Base-by-base conservation (phyloP, 108 stramenopile genomes). In the Skeletonema tropicum region DNA sequence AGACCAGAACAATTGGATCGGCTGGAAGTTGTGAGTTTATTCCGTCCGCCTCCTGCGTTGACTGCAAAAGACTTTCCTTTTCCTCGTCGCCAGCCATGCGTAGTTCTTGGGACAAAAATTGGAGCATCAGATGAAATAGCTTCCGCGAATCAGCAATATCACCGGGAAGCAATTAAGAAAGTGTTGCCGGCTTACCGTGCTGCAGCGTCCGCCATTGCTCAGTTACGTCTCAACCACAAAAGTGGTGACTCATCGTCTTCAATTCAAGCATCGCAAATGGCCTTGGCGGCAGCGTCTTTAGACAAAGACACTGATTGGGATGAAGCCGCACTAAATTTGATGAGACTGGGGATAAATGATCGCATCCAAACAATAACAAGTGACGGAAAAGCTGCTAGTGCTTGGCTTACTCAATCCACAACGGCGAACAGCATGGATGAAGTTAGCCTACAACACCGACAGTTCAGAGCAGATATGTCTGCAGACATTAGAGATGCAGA, bases 201-300 rank as follows among this genome's bases (percentile, higher is more conserved):
- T 68, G 82, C 82, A 15, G 82, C 82, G 13, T 73, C 71, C 39
- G 82, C 82, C 11, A 70, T 83, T 15, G 61, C 58, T 38, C 82
- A 83, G 59, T 48, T 83, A 35, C 66, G 67, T 11, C 21, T 57
- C 12, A 76, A 83, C 32, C 58, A 76, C 21, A 38, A 74, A 35
- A 74, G 58, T 21, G 68, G 64, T 8, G 64, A 65, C n/a, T 12
- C 60, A 19, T 17, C 73, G 38, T 49, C 68, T 38, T 61, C 71
- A 3, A 71, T 75, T 26, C 48, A 74, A 64, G 69, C 69, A 46
- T 75, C 74, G 30, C 68, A 82, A 66, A 75, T 82, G 70, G 59
- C 64, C 15, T 60, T 65, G 60, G 74, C 80, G 29, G 80, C 80
- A 14, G 60, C 79, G n/a, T 74, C 68, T 3, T 57, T 74, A 31